Percentiles rank a stretch among this genome's conserved stretches.
Evolutionary conservation across 2,329 filamentous ascomycete genomes (phyloP).

Genomic region (Phaeoacremonium minimum): DNA sequence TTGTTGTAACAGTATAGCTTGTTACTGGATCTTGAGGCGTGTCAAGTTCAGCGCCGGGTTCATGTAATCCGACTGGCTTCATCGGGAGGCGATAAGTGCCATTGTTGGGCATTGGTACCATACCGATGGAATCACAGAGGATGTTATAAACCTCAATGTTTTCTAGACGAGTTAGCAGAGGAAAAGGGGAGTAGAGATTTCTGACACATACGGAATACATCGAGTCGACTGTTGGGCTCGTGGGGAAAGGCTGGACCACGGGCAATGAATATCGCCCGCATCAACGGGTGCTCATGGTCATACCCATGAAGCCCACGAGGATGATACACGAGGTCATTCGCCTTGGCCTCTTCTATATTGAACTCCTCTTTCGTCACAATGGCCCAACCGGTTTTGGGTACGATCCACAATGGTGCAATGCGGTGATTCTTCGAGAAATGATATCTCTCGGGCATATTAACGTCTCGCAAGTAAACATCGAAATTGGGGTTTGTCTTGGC

Average conservation of each 20-base stretch:
- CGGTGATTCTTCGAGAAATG: conserved; percentile 85
- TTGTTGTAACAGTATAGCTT: conserved; percentile 13
- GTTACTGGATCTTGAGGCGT: conserved; percentile 50
- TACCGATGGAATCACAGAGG: conserved; percentile 78
- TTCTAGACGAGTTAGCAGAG: conserved; percentile 49
- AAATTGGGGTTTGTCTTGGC: conserved; percentile 62
- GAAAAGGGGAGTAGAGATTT: background rate
- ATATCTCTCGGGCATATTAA: conserved; percentile 87
- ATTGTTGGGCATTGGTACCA: conserved; percentile 76
- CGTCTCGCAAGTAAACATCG: conserved; percentile 81
- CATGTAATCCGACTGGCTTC: conserved; percentile 58
- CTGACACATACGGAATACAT: conserved; percentile 74
- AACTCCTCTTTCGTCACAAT: conserved; percentile 80
- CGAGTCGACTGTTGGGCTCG: conserved; percentile 71
- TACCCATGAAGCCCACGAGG: conserved; percentile 90
- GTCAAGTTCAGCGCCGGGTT: conserved; percentile 39
- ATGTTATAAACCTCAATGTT: conserved; percentile 96
- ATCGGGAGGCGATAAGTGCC: conserved; percentile 76
- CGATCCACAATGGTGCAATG: conserved; percentile 92
- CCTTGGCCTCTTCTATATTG: conserved; percentile 62
- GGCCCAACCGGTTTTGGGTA: conserved; percentile 90
- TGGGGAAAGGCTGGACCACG: conserved; percentile 91
- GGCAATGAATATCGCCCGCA: conserved; percentile 94
- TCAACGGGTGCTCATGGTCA: conserved; percentile 89
- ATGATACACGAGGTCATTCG: conserved; percentile 64